Percentiles rank a stretch among this genome's conserved stretches.
phyloP scores from a whole-genome alignment of 257 asterid genomes.

The Solanum lignicaule region DNA sequence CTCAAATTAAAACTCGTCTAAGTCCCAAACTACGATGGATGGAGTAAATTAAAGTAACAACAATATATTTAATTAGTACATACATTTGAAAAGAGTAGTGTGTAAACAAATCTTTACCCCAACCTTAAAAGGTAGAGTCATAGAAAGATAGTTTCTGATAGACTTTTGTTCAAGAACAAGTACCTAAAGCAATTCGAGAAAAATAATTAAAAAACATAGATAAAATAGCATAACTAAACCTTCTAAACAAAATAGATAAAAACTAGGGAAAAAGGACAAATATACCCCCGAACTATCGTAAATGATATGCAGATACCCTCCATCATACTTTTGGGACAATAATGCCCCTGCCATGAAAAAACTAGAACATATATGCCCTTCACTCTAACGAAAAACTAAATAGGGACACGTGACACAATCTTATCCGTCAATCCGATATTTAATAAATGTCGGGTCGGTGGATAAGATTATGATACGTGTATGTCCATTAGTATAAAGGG shows the following conservation, averaged over 20 bases:
- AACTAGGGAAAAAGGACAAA: no score
- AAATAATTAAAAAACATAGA: background rate
- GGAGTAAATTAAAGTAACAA: background rate
- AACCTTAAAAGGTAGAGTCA: background rate
- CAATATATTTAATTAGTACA: background rate
- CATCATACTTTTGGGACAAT: no score
- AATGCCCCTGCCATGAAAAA: fast-evolving
- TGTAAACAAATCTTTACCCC: background rate
- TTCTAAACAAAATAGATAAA: background rate
- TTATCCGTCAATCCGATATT: no score
- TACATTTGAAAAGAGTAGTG: background rate
- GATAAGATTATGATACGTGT: no score
- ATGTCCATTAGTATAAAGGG: no score
- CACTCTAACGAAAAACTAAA: no score
- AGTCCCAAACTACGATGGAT: background rate
- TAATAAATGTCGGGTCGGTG: no score
- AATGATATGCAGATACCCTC: no score
- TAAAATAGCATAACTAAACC: background rate
- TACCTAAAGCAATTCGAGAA: background rate
- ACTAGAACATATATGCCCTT: no score
- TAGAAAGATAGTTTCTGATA: background rate
- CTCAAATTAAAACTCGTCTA: background rate
- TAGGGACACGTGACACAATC: no score
- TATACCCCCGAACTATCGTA: no score
- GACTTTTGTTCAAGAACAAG: background rate